Base-by-base conservation (phyloP, 148 eudicot genomes). In the Dianthus caryophyllus region DNA sequence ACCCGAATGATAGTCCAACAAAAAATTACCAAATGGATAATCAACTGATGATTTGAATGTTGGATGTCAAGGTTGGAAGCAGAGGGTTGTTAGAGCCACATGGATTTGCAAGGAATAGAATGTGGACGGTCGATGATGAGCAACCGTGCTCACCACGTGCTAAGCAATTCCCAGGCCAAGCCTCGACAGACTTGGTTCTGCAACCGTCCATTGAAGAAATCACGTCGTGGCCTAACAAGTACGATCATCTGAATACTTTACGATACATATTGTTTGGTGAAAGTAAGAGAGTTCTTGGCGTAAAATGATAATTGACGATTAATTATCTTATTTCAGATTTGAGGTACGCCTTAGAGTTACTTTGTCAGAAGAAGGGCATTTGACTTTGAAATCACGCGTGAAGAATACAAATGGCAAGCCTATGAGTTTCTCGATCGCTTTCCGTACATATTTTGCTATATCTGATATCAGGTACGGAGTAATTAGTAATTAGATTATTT, bases 401-500 rank as follows among this genome's bases (percentile, higher is more conserved):
- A 84, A 87, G 72, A 90, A 94, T 75, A 53, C 78, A 30, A 82
- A 88, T 69, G 70, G 86, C 84, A 94, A 90, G 80, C 87, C 97
- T 36, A 83, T 90, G 57, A 84, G 90, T 66, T 94, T 94, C 90
- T 81, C 91, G 11, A 61, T 94, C 58, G 93, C 93, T 5, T 90
- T 77, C 38, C 96, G 84, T 60, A 88, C 97, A 1, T 93, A 93
- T 54, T 87, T 93, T 55, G 80, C 87, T 2, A 81, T 93, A 75
- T 93, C 98, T 13, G 97, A 90, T 80, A 94, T 94, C 82, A 84
- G 97, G 97, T 92, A 82, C 47, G 33, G 39, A 17, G 16, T 61
- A 21, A 14, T 26, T 30, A 5, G 13, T 48, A 17, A 5, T n/a
- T 0, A 17, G 18, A 24, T 24, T 29, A 53, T 1, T n/a, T n/a